These are phyloP conservation scores for Ophiostoma populinum DNA, from an alignment of 2,329 filamentous ascomycete species.

Conservation along the genomic window DNA sequence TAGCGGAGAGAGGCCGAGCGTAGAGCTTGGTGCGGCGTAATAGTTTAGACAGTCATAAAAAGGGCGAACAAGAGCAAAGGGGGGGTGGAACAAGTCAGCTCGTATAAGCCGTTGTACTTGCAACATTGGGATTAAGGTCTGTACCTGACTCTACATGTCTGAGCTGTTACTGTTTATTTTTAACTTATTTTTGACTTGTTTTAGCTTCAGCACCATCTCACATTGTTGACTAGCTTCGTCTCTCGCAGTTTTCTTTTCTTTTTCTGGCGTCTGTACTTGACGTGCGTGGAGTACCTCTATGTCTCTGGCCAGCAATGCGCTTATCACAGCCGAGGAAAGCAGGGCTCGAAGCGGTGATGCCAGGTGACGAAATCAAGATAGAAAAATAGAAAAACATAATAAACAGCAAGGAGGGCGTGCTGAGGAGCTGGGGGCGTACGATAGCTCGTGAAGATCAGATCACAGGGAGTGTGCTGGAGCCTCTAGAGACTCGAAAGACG, in stretches of 20 bases:
- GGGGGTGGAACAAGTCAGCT: constrained; percentile 1
- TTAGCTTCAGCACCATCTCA: too few species aligned
- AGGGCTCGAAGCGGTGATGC: not conserved
- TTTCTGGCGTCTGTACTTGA: not conserved
- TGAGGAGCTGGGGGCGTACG: too few species aligned
- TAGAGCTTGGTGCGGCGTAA: too few species aligned
- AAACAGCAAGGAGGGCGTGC: too few species aligned
- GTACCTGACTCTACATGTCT: too few species aligned
- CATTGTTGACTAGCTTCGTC: not conserved
- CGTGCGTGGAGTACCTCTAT: not conserved
- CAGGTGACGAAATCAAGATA: not conserved
- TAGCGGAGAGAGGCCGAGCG: too few species aligned
- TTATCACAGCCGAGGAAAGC: not conserved
- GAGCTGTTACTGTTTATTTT: not conserved
- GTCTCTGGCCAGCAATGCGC: too few species aligned
- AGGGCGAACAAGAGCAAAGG: not conserved
- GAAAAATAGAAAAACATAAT: too few species aligned
- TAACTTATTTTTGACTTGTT: not conserved
- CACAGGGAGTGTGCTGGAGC: not conserved
- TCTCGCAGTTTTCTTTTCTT: not conserved
- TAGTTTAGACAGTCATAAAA: too few species aligned
- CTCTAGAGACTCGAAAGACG: not conserved
- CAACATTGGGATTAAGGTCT: too few species aligned
- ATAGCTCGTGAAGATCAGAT: too few species aligned
- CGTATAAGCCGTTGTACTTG: not conserved